A percentile compares a stretch with the other conserved stretches of the same genome.
phyloP scores from a whole-genome alignment of 345 rosid genomes.

The Salix koriyanagi region DNA sequence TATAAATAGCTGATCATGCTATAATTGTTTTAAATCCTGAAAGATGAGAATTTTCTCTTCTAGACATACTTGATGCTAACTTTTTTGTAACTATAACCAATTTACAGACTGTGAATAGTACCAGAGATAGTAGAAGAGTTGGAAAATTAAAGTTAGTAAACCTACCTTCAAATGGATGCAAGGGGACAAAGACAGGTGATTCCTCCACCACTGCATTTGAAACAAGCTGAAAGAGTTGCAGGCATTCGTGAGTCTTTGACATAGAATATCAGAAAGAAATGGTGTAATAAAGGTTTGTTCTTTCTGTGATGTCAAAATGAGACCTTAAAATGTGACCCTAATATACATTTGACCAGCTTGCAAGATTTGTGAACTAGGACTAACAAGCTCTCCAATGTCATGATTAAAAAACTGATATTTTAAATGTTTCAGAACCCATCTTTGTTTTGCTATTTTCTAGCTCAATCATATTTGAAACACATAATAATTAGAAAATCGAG shows the following conservation, averaged over 20 bases:
- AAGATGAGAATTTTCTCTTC: background rate
- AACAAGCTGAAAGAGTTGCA: constrained; percentile 40
- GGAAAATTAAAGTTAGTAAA: background rate
- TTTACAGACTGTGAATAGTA: background rate
- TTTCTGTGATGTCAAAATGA: background rate
- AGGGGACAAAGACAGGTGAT: constrained; percentile 47
- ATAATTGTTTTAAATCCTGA: background rate
- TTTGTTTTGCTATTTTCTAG: too few species aligned
- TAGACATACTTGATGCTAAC: background rate
- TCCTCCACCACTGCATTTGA: constrained; percentile 49
- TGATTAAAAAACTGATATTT: too few species aligned
- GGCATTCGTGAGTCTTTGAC: background rate
- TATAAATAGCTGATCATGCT: background rate
- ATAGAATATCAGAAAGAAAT: background rate
- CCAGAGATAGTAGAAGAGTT: background rate
- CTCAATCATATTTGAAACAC: too few species aligned
- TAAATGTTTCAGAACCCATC: too few species aligned
- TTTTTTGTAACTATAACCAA: background rate
- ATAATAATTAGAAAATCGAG: too few species aligned
- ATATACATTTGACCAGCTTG: background rate
- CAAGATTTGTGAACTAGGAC: background rate
- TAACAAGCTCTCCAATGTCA: too few species aligned
- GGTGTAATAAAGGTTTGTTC: background rate
- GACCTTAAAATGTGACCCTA: background rate
- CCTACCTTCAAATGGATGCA: constrained; percentile 50